Conservation (phyloP, 306 rosid species). For the Castanea mollissima region DNA sequence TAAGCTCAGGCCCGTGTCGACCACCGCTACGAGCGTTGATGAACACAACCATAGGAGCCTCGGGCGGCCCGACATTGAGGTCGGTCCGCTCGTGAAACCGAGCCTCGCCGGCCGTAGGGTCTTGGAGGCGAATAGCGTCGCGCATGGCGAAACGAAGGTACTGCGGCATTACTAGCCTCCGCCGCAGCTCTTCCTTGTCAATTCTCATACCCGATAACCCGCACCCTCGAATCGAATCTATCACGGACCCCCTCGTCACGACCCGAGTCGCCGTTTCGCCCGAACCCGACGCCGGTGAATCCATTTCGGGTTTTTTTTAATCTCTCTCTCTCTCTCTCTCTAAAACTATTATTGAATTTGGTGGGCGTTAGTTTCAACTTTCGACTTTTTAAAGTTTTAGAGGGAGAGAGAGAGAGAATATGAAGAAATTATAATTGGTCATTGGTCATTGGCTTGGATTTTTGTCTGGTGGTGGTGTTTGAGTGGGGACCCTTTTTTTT, state of each 20-base stretch:
- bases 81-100: slow-evolving; percentile 22
- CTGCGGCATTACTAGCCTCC: slow-evolving; percentile 70
- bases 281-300: slow-evolving; percentile 36
- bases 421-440: too few relatives aligned
- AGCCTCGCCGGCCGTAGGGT: slow-evolving; percentile 63
- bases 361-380: not conserved
- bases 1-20: slow-evolving; percentile 79
- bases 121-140: slow-evolving; percentile 66
- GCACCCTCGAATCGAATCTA: slow-evolving; percentile 65
- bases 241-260: slow-evolving; percentile 50
- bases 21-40: slow-evolving; percentile 85
- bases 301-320: slow-evolving; percentile 17
- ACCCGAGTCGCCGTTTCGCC: slow-evolving; percentile 42
- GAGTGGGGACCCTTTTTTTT: too few relatives aligned
- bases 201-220: slow-evolving; percentile 66
- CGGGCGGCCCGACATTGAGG: slow-evolving; percentile 35
- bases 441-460: too few relatives aligned
- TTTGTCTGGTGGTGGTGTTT: too few relatives aligned
- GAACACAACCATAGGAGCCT: slow-evolving; percentile 75
- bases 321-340: not conserved
- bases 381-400: too few relatives aligned
- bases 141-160: slow-evolving; percentile 87
- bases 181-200: slow-evolving; percentile 73
- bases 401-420: too few relatives aligned
- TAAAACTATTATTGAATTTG: slow-evolving; percentile 8